Base-by-base conservation (phyloP, 2,329 filamentous ascomycete genomes). In the Hypoxylon sp. region DNA sequence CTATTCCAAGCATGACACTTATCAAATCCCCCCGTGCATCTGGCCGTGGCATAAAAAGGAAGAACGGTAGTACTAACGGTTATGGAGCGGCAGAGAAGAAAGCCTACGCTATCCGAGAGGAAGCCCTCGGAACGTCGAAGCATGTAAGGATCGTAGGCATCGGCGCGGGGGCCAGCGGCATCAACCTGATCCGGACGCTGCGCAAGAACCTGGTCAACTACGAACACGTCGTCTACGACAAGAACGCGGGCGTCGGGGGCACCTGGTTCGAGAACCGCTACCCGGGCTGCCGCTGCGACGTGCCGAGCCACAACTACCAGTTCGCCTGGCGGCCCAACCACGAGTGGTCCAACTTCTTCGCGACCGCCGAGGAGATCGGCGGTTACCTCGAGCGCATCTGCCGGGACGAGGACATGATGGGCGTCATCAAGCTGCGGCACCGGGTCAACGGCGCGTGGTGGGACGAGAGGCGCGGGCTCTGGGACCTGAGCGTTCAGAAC, bases 241-340 rank as follows among this genome's bases (percentile, higher is more conserved):
- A 86, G 75, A 87, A 87, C 62, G 71, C 75, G 7, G 80, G 82
- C 19, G 78, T 86, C 10, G 85, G 84, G 19, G 85, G 85, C 2
- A 87, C 85, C 0, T 88, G 85, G 85, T 80, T 80, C 64, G 85
- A 87, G 70, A 87, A 87, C 69, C 77, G 80, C 19, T 88, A 88
- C 63, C 85, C 85, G 0, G 85, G 85, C 10, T 86, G 84, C 67
- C 78, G 78, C 55, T 87, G 84, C 70, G 85, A 87, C 71, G 79
- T 87, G 28, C 84, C 84, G 8, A 83, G 80, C 70, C 86, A 88
- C 75, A 87, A 85, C 73, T 89, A 89, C 70, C 86, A 87, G 70
- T 88, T 87, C 70, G 84, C 85, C 2, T 89, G 84, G 82, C 80
- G 83, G 56, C 84, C 83, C 2, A 89, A 89, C 71, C 82, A 81